Evolutionary conservation across 2,329 filamentous ascomycete species (phyloP).

Genomic region (Gnomoniopsis smithogilvyi): DNA sequence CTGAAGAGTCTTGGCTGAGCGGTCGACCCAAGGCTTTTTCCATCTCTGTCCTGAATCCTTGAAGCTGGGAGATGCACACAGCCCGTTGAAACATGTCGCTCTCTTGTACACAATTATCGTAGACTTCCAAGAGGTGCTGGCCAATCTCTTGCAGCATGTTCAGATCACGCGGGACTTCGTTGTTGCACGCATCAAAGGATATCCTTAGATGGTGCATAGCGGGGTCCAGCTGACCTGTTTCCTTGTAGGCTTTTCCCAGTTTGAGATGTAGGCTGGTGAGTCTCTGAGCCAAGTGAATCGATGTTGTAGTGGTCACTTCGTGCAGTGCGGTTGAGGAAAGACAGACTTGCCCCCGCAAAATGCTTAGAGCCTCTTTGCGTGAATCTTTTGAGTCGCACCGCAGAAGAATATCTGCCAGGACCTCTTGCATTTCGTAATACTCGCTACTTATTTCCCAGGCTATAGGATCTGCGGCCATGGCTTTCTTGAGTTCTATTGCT

Average conservation of each 20-base stretch:
- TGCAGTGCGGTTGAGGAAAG: neutral
- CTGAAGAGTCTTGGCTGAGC: neutral
- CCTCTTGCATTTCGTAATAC: neutral
- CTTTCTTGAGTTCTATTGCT: conserved; percentile 1
- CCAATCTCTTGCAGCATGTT: neutral
- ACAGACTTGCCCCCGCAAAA: neutral
- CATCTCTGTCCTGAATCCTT: conserved; percentile 1
- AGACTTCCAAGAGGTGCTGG: neutral
- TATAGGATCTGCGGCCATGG: neutral
- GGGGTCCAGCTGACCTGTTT: neutral
- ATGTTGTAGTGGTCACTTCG: neutral
- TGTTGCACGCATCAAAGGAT: neutral
- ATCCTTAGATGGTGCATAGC: conserved; percentile 1
- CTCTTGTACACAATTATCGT: neutral
- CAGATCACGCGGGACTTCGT: neutral
- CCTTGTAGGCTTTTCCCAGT: conserved; percentile 10
- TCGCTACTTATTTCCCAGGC: neutral
- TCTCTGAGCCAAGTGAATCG: neutral
- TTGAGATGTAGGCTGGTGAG: neutral
- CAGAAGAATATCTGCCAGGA: neutral
- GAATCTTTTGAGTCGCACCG: neutral
- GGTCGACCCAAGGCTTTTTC: neutral
- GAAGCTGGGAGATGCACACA: conserved; percentile 1
- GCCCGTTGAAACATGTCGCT: neutral
- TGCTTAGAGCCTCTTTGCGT: neutral